Base-by-base conservation (phyloP, 345 rosid species). In the Conringia planisiliqua region DNA sequence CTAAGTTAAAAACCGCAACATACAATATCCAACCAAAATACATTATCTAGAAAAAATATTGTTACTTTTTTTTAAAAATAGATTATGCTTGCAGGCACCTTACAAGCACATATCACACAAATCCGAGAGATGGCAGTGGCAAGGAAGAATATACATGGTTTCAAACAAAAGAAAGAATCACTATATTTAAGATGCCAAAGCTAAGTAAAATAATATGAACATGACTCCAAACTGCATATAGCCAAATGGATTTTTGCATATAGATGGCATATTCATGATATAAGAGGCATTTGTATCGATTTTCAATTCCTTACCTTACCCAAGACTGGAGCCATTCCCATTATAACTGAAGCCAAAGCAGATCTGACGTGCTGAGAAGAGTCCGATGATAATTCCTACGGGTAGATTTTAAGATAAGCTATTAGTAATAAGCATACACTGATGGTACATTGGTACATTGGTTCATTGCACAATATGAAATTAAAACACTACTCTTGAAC, bases 281-380 rank as follows among this genome's bases (percentile, higher is more conserved):
- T 4, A 7, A 57, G 66, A 22, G 18, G 60, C 27, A 36, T 27
- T 6, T 24, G 38, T 36, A 16, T 47, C 43, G 44, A 9, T 68
- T 52, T 54, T 39, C 44, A 26, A 16, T 51, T 56, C 42, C 68
- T 78, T 79, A 79, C 83, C 81, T 82, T 79, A 47, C 95, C 95
- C 68, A 89, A 81, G 61, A 86, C 81, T 20, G 90, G 95, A 10
- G 95, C 92, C 95, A 89, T 89, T 68, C 95, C 95, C 95, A 89
- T 89, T 80, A 87, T 89, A 63, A 89, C 92, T 43, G 95, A 87
- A 50, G 95, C 95, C 85, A 89, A 80, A 47, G 95, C 90, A 70
- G 95, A 86, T 27, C 95, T 87, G 39, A 89, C 92, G 70, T 89
- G 90, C 81, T 89, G 92, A 27, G 92, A 86, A 32, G 90, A 87